Conservation (phyloP, 1,284 basidiomycete species). For the Ganoderma lingzhi region DNA sequence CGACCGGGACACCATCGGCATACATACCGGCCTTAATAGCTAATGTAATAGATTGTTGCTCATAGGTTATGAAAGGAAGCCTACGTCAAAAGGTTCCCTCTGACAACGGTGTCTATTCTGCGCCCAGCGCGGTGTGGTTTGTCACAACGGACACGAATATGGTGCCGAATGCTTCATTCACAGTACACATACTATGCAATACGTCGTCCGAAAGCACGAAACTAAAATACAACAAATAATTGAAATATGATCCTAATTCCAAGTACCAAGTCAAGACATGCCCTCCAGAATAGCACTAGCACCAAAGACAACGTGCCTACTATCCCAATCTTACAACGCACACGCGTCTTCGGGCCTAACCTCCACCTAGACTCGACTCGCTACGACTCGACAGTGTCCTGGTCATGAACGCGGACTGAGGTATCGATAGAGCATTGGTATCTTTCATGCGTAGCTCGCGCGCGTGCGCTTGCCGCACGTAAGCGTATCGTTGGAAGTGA, state of each 20-base stretch:
- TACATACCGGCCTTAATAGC: not conserved
- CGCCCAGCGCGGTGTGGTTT: not conserved
- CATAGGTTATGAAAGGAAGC: not conserved
- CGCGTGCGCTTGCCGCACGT: slow-evolving; percentile 76
- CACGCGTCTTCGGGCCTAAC: slow-evolving; percentile 28
- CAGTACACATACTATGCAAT: not conserved
- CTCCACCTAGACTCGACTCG: slow-evolving; percentile 52
- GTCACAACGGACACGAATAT: not conserved
- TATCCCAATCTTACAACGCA: not conserved
- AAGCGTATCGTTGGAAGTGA: slow-evolving; percentile 91
- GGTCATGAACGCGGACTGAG: slow-evolving; percentile 42
- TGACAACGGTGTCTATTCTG: not conserved
- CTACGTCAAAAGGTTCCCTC: not conserved
- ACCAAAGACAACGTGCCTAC: not conserved
- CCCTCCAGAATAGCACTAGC: not conserved
- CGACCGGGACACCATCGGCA: not conserved
- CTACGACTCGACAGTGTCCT: slow-evolving; percentile 59
- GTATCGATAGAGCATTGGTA: slow-evolving; percentile 46
- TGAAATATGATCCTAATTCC: not conserved
- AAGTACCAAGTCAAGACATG: not conserved
- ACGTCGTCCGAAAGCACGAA: not conserved
- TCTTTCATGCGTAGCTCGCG: slow-evolving; percentile 56
- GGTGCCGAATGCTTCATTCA: not conserved
- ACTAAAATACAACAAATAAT: not conserved
- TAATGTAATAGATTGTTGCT: not conserved